These are phyloP conservation scores for Annona cherimola DNA, from an alignment of 164 flowering plant genomes.

Conservation along the genomic window DNA sequence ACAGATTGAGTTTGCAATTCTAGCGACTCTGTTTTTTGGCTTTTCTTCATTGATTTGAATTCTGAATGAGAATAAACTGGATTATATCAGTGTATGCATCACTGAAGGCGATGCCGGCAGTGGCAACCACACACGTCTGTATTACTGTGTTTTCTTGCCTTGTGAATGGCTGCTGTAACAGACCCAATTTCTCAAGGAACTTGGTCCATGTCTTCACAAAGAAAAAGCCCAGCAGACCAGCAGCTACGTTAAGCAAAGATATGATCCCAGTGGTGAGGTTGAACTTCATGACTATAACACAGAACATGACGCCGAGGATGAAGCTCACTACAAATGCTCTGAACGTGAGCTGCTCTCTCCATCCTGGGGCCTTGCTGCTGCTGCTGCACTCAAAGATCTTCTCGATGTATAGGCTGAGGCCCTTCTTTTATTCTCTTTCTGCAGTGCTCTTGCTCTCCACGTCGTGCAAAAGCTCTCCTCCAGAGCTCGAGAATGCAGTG, in stretches of 20 bases:
- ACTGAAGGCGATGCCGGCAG: conserved; percentile 31
- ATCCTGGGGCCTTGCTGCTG: conserved; percentile 16
- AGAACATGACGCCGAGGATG: conserved; percentile 19
- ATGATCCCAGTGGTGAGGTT: conserved; percentile 29
- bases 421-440: conserved; percentile 4
- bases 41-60: background rate
- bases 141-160: conserved; percentile 27
- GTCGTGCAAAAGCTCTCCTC: background rate
- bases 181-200: conserved; percentile 19
- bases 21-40: background rate
- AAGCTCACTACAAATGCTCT: conserved; percentile 24
- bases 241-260: conserved; percentile 29
- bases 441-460: background rate
- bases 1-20: background rate
- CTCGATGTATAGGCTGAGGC: conserved; percentile 5
- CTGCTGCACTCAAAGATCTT: conserved; percentile 9
- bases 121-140: conserved; percentile 29
- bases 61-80: background rate
- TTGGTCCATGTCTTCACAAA: conserved; percentile 28
- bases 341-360: conserved; percentile 24
- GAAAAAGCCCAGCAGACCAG: conserved; percentile 31
- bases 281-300: conserved; percentile 25
- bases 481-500: background rate
- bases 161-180: conserved; percentile 22
- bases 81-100: conserved; percentile 3